These are phyloP conservation scores for Scenedesmus sp. DNA, from an alignment of 163 green algal species.

Conservation along the genomic window DNA sequence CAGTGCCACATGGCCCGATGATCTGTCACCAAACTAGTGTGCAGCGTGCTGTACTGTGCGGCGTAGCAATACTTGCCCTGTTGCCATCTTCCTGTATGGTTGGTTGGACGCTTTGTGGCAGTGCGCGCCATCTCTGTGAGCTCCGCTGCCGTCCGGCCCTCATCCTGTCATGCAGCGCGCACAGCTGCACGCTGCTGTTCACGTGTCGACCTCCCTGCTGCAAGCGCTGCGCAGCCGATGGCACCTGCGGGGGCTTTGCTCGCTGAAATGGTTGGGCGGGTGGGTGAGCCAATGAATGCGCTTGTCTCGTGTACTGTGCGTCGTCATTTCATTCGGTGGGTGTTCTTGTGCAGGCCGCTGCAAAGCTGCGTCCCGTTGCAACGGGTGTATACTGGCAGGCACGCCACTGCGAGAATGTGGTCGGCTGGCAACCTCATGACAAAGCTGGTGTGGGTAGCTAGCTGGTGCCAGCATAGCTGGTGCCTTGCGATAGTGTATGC, in stretches of 20 bases:
- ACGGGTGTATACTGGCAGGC: neutral
- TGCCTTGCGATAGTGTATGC: neutral
- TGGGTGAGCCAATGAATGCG: neutral
- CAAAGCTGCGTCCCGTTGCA: neutral
- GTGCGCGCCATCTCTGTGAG: neutral
- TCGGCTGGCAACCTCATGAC: neutral
- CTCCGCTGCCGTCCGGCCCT: neutral
- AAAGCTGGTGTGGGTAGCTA: neutral
- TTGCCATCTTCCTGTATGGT: neutral
- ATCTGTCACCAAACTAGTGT: too few species aligned
- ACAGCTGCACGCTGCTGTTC: neutral
- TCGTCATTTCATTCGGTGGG: neutral
- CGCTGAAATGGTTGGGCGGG: neutral
- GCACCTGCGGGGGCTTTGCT: too few species aligned
- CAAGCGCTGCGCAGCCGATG: too few species aligned
- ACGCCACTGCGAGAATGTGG: neutral
- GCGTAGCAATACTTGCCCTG: neutral
- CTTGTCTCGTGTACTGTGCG: neutral
- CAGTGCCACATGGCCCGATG: too few species aligned
- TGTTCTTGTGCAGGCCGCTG: neutral
- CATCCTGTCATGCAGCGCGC: neutral
- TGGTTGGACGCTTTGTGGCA: too few species aligned
- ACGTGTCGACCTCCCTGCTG: too few species aligned
- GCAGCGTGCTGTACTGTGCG: neutral
- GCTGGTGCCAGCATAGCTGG: neutral